Conservation (phyloP, 345 rosid species). For the Boechera retrofracta region DNA sequence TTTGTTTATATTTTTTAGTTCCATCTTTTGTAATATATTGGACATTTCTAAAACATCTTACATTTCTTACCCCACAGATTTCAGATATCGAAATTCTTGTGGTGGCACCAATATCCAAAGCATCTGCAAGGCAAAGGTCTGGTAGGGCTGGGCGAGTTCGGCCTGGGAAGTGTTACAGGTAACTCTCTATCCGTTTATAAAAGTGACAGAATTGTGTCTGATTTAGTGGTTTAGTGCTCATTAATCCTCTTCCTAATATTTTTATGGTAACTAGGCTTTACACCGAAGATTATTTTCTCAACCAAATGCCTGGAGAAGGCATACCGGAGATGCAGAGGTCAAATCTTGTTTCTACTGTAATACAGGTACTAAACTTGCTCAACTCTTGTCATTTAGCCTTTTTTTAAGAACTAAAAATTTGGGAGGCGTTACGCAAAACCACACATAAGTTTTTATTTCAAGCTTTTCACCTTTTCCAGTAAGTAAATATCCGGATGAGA, state of each 20-base stretch:
- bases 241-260: slow-evolving; percentile 3
- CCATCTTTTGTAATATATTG: slow-evolving; percentile 3
- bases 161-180: slow-evolving; percentile 99
- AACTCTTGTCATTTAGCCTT: slow-evolving; percentile 17
- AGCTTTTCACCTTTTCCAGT: not conserved
- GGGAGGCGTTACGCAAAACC: not conserved
- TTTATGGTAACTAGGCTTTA: slow-evolving; percentile 63
- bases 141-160: slow-evolving; percentile 98
- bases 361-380: slow-evolving; percentile 65
- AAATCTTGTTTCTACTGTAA: slow-evolving; percentile 84
- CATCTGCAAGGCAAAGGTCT: slow-evolving; percentile 96
- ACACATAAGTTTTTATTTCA: not conserved
- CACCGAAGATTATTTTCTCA: slow-evolving; percentile 81
- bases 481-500: slow-evolving; percentile 19
- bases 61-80: slow-evolving; percentile 52
- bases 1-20: slow-evolving; percentile 24
- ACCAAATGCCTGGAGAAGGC: slow-evolving; percentile 81
- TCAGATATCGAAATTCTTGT: slow-evolving; percentile 93
- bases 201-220: slow-evolving; percentile 16
- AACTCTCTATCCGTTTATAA: slow-evolving; percentile 6
- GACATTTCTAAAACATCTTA: slow-evolving; percentile 17
- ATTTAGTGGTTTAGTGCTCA: not conserved
- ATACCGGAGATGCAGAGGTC: slow-evolving; percentile 98
- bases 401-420: not conserved
- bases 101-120: slow-evolving; percentile 94